Evolutionary conservation across 1,139 yeast genomes (phyloP), one percentile per base, ranked within the genome.

Genomic region (Yarrowia galli): DNA sequence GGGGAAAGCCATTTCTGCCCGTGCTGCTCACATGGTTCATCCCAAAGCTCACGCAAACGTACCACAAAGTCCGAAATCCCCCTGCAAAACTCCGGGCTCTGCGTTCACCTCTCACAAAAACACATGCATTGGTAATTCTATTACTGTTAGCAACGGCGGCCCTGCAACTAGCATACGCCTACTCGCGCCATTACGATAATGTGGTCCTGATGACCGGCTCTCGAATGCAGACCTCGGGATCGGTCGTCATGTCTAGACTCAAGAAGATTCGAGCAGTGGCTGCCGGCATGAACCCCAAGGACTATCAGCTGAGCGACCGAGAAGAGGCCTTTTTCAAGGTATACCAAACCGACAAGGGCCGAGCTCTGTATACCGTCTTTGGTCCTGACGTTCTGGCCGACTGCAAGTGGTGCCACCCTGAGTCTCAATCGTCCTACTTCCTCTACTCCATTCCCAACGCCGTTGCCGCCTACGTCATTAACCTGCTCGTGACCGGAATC

Each of bases 371-470:
- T 63, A 69, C 75, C 3, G 65, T 72, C 3, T 73, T 71, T 67
- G 77, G 77, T 4, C 72, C 75, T 6, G 70, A 67, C 22, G 71
- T 74, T 1, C 56, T 72, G 35, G 71, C 69, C 10, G 68, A 69
- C 42, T 75, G 77, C 54, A 70, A 69, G 25, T 75, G 76, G 75
- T 75, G 77, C 67, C 67, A 69, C 6, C 65, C 70, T 12, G 70
- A 69, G 32, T 58, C 68, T 13, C 71, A 71, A 0, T n/a, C 38
- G 42, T 65, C 73, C n/a, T 71, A 70, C 49, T 64, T 73, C 36
- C 40, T 70, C 40, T 75, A 72, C 67, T 65, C 70, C 8, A 40
- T 72, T 18, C 74, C 76, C 6, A 68, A 68, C 22, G 63, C 71
- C 12, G 46, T 69, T 16, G 56, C 71, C 54, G 74, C 75, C 3